phyloP scores from a whole-genome alignment of 1,139 yeast genomes.

The Pichia sp. region DNA sequence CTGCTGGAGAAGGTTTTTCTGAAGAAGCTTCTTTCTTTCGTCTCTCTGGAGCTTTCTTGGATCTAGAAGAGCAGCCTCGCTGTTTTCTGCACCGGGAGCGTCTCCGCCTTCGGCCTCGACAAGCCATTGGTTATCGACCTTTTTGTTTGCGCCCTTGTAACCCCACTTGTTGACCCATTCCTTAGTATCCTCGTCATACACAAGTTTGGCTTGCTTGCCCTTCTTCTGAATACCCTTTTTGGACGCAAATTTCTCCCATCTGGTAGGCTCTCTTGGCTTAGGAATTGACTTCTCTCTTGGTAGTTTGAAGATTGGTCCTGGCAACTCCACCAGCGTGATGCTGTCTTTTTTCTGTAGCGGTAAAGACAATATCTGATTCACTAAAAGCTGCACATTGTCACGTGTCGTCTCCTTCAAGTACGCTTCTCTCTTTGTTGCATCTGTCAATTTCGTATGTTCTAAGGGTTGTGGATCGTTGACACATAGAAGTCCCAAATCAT shows the following conservation, averaged over 20 bases:
- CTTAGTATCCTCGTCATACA: slow-evolving; percentile 81
- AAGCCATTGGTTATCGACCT: slow-evolving; percentile 86
- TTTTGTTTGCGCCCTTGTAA: slow-evolving; percentile 86
- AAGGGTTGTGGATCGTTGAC: slow-evolving; percentile 85
- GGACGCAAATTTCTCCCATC: slow-evolving; percentile 96
- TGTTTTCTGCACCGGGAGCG: slow-evolving; percentile 44
- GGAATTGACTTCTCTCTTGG: slow-evolving; percentile 98
- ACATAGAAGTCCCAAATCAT: slow-evolving; percentile 82
- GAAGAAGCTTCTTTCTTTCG: slow-evolving; percentile 79
- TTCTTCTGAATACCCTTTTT: slow-evolving; percentile 91
- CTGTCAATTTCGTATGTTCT: slow-evolving; percentile 51
- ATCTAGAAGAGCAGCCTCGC: slow-evolving; percentile 47
- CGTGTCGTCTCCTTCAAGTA: slow-evolving; percentile 69
- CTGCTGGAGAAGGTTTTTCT: slow-evolving; percentile 83
- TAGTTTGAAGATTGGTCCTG: slow-evolving; percentile 74
- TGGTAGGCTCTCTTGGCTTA: slow-evolving; percentile 84
- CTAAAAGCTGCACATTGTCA: slow-evolving; percentile 86
- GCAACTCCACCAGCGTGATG: slow-evolving; percentile 78
- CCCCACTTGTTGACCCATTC: slow-evolving; percentile 99
- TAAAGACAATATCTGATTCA: slow-evolving; percentile 83
- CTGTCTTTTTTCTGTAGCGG: slow-evolving; percentile 75
- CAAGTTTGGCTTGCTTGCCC: slow-evolving; percentile 86
- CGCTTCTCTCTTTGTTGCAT: slow-evolving; percentile 54
- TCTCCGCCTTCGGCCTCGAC: slow-evolving; percentile 80
- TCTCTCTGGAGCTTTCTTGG: slow-evolving; percentile 78